Conservation (phyloP, 805 yeast species). For the Scheffersomyces spartinae region DNA sequence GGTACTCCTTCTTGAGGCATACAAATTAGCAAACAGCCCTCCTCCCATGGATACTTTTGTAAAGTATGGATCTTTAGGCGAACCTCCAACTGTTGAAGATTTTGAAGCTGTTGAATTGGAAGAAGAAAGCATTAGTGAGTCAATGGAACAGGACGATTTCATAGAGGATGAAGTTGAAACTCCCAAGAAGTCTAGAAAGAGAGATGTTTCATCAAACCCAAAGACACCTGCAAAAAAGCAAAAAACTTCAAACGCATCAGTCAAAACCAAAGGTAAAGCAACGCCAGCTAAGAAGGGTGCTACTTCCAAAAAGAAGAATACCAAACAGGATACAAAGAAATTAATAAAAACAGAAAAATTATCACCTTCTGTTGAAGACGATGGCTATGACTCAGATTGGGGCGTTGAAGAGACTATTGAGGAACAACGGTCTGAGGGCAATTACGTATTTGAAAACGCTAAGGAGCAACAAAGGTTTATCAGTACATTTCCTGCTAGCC, state of each 20-base stretch:
- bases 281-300: conserved; percentile 6
- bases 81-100: conserved; percentile 37
- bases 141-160: too few relatives aligned
- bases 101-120: too few relatives aligned
- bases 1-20: conserved; percentile 38
- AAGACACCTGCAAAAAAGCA: too few relatives aligned
- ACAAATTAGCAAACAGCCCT: conserved; percentile 37
- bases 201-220: too few relatives aligned
- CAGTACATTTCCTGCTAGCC: conserved; percentile 13
- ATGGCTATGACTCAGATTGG: conserved; percentile 29
- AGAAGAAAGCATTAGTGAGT: too few relatives aligned
- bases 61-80: conserved; percentile 28
- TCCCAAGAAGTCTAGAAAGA: too few relatives aligned
- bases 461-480: conserved; percentile 16
- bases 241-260: too few relatives aligned
- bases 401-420: conserved; percentile 27
- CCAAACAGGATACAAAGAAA: conserved; percentile 2
- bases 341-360: conserved; percentile 6
- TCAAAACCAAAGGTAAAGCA: conserved; percentile 2
- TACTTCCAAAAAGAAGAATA: background rate
- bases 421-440: conserved; percentile 13
- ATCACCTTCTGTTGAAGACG: conserved; percentile 5
- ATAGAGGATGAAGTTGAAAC: too few relatives aligned
- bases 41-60: conserved; percentile 31
- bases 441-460: conserved; percentile 23